Percentiles rank a stretch among this genome's conserved stretches.
These are phyloP conservation scores for Cyberlindnera euphorbiae DNA, from an alignment of 805 yeast genomes.

Conservation along the genomic window DNA sequence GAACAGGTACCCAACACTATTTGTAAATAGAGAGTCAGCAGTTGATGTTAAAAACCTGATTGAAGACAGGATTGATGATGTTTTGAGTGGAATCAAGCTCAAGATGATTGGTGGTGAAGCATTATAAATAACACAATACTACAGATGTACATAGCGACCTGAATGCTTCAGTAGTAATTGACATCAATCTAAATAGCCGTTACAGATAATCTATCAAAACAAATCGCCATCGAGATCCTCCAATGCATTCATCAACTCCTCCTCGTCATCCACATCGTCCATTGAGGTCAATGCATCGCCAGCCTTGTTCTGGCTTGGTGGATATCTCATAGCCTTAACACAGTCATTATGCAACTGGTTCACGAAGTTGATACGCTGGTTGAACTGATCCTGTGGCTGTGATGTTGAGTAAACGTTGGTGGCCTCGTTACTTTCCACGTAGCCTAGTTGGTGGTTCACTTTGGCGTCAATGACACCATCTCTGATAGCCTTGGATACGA, in stretches of 20 bases:
- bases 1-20: constrained; percentile 78
- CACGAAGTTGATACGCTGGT: constrained; percentile 91
- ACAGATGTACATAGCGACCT: too few species aligned
- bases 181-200: too few species aligned
- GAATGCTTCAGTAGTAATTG: too few species aligned
- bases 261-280: constrained; percentile 21
- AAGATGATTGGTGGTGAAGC: too few species aligned
- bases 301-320: constrained; percentile 33
- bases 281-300: constrained; percentile 17
- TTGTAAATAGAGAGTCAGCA: constrained; percentile 75
- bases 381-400: constrained; percentile 82
- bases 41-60: constrained; percentile 61
- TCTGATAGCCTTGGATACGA: constrained; percentile 92
- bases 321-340: constrained; percentile 93
- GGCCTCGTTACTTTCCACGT: constrained; percentile 84
- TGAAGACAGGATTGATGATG: constrained; percentile 45
- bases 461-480: constrained; percentile 97
- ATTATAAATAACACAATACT: too few species aligned
- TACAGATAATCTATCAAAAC: too few species aligned
- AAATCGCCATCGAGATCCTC: constrained; percentile 26
- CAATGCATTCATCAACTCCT: constrained; percentile 23
- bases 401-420: constrained; percentile 82
- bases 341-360: constrained; percentile 85
- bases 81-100: constrained; percentile 20
- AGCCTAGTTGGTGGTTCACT: constrained; percentile 86